Evolutionary conservation across 352 stramenopile species (phyloP).

Genomic region (Phytophthora lateralis): DNA sequence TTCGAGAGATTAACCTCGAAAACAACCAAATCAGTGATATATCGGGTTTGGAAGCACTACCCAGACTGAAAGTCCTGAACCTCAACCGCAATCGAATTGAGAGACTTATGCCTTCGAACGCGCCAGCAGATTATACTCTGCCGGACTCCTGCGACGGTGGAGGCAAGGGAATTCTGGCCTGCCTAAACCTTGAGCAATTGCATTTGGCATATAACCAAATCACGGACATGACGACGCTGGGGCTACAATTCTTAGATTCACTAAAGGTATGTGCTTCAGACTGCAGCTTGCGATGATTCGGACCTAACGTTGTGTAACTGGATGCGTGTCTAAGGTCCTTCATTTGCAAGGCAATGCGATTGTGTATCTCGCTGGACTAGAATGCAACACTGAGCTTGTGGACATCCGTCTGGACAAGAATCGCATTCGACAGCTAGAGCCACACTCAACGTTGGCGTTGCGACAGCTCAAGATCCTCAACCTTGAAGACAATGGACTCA

Average conservation of each 20-base stretch:
- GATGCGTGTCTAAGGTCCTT: conserved; percentile 46
- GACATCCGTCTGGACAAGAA: conserved; percentile 87
- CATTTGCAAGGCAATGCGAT: conserved; percentile 86
- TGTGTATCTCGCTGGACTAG: conserved; percentile 62
- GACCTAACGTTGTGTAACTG: not conserved
- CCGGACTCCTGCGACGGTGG: conserved; percentile 35
- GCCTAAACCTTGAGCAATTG: conserved; percentile 69
- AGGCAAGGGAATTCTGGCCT: conserved; percentile 65
- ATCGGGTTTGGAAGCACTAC: conserved; percentile 58
- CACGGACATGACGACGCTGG: conserved; percentile 71
- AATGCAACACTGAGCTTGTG: conserved; percentile 61
- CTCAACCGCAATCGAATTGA: conserved; percentile 83
- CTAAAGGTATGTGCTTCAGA: conserved; percentile 51
- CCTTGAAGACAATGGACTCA: conserved; percentile 83
- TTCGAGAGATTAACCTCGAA: conserved; percentile 80
- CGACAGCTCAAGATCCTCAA: conserved; percentile 61
- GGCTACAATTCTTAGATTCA: conserved; percentile 64
- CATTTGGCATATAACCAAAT: conserved; percentile 84
- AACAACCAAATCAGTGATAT: conserved; percentile 89
- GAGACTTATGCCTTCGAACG: conserved; percentile 36
- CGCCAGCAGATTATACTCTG: conserved; percentile 24
- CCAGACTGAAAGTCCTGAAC: conserved; percentile 70
- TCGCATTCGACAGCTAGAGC: conserved; percentile 80
- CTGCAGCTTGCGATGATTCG: not conserved
- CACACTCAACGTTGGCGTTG: conserved; percentile 51